Evolutionary conservation across 805 yeast genomes (phyloP).

Genomic region (Grigorovia transvaalensis): DNA sequence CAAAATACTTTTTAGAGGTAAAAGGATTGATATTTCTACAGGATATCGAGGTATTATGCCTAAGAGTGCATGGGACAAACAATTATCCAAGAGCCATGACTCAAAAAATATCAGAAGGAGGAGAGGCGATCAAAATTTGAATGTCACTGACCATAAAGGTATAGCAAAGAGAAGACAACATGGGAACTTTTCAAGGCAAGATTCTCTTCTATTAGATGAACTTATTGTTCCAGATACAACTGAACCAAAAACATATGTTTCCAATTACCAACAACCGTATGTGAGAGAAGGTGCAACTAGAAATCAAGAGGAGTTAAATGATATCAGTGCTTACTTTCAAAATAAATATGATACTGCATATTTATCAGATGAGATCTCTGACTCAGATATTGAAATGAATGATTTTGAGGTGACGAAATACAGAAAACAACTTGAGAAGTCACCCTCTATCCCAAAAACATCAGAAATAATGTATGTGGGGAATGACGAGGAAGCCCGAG

Average conservation of each 20-base stretch:
- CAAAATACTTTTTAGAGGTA: constrained; percentile 22
- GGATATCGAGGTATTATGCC: constrained; percentile 28
- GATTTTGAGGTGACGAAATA: background rate
- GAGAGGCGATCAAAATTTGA: constrained; percentile 1
- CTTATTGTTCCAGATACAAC: constrained; percentile 16
- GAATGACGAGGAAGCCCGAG: background rate
- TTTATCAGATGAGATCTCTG: constrained; percentile 5
- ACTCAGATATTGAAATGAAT: background rate
- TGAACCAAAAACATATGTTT: background rate
- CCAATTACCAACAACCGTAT: background rate
- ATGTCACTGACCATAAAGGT: constrained; percentile 13
- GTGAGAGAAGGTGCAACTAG: background rate
- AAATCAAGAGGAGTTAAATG: background rate
- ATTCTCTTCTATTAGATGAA: constrained; percentile 13
- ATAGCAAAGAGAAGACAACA: constrained; percentile 17
- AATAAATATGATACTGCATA: constrained; percentile 11
- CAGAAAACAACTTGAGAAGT: too few species aligned
- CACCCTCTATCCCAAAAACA: background rate
- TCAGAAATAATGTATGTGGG: background rate
- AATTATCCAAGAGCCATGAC: constrained; percentile 3
- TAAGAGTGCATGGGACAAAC: constrained; percentile 23
- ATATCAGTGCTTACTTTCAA: constrained; percentile 11
- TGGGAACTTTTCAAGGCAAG: constrained; percentile 2
- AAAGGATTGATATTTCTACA: constrained; percentile 16
- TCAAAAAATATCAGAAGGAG: background rate